Evolutionary conservation across 257 asterid genomes (phyloP).

Genomic region (Solanum sparsipilum): DNA sequence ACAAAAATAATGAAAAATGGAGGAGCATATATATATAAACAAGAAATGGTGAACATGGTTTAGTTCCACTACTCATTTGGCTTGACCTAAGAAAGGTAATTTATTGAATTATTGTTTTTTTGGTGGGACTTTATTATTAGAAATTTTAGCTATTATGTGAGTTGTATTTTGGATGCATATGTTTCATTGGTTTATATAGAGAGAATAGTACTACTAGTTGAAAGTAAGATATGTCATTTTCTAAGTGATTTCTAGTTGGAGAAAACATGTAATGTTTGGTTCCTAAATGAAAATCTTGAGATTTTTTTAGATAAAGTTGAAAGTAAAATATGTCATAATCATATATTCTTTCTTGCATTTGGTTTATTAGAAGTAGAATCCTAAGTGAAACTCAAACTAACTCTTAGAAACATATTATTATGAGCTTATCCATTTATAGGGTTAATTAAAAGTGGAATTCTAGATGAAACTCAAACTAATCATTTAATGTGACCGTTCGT

Average conservation of each 20-base stretch:
- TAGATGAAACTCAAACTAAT: not conserved
- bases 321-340: not conserved
- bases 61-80: not conserved
- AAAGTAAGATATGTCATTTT: not conserved
- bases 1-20: not conserved
- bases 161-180: not conserved
- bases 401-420: not conserved
- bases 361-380: not conserved
- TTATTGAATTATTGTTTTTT: not conserved
- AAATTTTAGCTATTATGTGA: not conserved
- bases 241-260: not conserved
- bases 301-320: not conserved
- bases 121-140: not conserved
- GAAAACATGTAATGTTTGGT: not conserved
- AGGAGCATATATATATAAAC: not conserved
- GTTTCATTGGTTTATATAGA: not conserved
- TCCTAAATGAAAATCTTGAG: not conserved
- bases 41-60: not conserved
- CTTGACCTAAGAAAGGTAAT: not conserved
- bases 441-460: not conserved
- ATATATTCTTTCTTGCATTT: not conserved
- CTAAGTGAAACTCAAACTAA: not conserved
- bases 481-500: too few relatives aligned
- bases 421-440: not conserved
- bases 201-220: not conserved